Evolutionary conservation across 2,329 filamentous ascomycete genomes (phyloP), one percentile per base, ranked within the genome.

Genomic region (Cadophora luteo-olivacea): DNA sequence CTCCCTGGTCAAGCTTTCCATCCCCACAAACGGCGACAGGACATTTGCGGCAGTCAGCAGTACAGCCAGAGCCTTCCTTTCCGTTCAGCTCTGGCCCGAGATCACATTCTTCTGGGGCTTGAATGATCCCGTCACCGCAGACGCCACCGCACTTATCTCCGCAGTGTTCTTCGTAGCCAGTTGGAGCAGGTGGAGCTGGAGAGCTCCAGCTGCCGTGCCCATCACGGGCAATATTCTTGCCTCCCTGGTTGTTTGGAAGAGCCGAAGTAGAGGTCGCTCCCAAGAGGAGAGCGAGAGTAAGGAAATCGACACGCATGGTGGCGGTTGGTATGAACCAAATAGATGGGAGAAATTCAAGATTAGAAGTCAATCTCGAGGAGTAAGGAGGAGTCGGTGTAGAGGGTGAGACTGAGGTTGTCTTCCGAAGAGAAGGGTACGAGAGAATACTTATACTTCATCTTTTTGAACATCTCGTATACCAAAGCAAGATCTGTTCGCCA

Each of bases 141-240:
- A 65, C 60, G 1, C 68, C 68, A 7, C 64, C 68, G 48, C 68
- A 69, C 1, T 64, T 49, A 29, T 61, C 55, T 19, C 63, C 63
- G 24, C 67, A 68, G 32, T 41, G 24, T 63, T 36, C 45, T 48
- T 33, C 33, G 45, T 62, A 22, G 22, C 24, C 24, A 19, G 48
- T 22, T 45, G 62, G 62, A 19, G 32, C 19, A 3, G 32, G 24
- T 33, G 48, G 62, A 25, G 62, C 22, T 12, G 62, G 32, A 29
- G 49, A 22, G 6, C 22, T 14, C 48, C 33, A 54, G 49, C 19
- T 64, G 33, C 24, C 24, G 24, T 64, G 22, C 7, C 33, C 32
- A 22, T 41, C 33, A 8, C 22, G 48, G 33, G 32, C 41, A 49
- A 45, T 38, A 49, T 41, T 64, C n/a, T 41, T 33, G 41, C 48